Base-by-base conservation (phyloP, 768 basidiomycete species). In the Leucocoprinus sp. region DNA sequence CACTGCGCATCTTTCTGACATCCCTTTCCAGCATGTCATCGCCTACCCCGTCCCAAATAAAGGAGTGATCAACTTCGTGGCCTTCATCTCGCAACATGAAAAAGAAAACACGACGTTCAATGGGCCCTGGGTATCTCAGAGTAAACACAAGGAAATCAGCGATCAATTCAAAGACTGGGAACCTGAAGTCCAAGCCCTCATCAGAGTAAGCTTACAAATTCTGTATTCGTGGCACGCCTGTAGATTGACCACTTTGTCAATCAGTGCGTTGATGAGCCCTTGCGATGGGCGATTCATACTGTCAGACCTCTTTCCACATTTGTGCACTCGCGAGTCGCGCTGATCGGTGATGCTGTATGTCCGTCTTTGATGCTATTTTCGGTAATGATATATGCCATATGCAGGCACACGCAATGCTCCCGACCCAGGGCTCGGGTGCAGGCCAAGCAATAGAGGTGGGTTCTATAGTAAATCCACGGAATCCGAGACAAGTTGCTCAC, bases 271-370 rank as follows among this genome's bases (percentile, higher is more conserved):
- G 71, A 75, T 3, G 67, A 63, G 37, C 68, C 75, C 1, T 60
- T 69, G 18, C 63, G 75, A 28, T 86, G 84, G 84, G 80, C 78
- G 0, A 71, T 87, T 23, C 77, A 84, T 54, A 71, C 67, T 3
- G 63, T 78, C 2, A 67, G 65, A 42, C 72, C 78, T 5, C 58
- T 86, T 17, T 63, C 64, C 0, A 64, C 75, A 6, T 75, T 70
- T 43, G 68, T 72, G 2, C 67, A 66, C n/a, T 77, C 74, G 14
- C 61, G 71, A 8, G 78, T 66, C 15, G 69, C 62, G 5, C 57
- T 76, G 42, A 49, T 75, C 34, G 74, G 74, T 11, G 74, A 76
- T 58, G 75, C 74, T 3, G 82, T 63, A 66, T 63, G 55, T 52
- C 24, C 11, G 45, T 18, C 42, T 35, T 8, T 14, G 40, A 35